Percentiles rank a stretch among this genome's conserved stretches.
phyloP scores from a whole-genome alignment of 345 rosid species.

The Trapa bicornis region DNA sequence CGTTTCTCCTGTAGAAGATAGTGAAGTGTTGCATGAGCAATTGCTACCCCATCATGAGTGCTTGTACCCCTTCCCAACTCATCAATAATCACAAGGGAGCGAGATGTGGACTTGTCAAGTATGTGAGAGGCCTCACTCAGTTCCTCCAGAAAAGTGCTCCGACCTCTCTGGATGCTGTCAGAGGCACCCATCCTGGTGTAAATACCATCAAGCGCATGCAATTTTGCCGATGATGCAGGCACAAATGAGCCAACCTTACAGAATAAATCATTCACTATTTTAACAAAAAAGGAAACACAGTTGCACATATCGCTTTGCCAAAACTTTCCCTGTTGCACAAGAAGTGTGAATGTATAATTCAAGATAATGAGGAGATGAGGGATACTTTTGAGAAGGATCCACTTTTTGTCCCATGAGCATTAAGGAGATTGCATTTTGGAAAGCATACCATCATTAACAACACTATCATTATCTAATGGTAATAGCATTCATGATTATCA shows the following conservation, averaged over 20 bases:
- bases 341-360: not conserved
- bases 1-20: slow-evolving; percentile 56
- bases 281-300: slow-evolving; percentile 2
- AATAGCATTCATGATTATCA: no score
- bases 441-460: no score
- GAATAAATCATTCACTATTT: slow-evolving; percentile 15
- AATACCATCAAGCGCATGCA: slow-evolving; percentile 74
- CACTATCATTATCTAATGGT: no score
- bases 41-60: slow-evolving; percentile 89
- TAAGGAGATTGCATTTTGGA: no score
- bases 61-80: slow-evolving; percentile 98
- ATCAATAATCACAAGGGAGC: slow-evolving; percentile 75
- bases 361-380: no score
- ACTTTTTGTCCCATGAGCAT: no score
- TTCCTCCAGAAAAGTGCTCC: slow-evolving; percentile 92
- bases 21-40: slow-evolving; percentile 80
- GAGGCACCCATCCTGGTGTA: slow-evolving; percentile 95
- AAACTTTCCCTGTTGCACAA: not conserved
- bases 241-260: slow-evolving; percentile 92
- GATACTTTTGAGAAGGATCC: no score
- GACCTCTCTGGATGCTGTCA: slow-evolving; percentile 84
- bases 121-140: slow-evolving; percentile 71
- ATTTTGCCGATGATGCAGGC: slow-evolving; percentile 66
- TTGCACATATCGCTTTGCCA: not conserved
- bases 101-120: slow-evolving; percentile 50